Percentiles rank a stretch among this genome's conserved stretches.
phyloP scores from a whole-genome alignment of 2,329 filamentous ascomycete genomes.

The Pseudogymnoascus sp. region DNA sequence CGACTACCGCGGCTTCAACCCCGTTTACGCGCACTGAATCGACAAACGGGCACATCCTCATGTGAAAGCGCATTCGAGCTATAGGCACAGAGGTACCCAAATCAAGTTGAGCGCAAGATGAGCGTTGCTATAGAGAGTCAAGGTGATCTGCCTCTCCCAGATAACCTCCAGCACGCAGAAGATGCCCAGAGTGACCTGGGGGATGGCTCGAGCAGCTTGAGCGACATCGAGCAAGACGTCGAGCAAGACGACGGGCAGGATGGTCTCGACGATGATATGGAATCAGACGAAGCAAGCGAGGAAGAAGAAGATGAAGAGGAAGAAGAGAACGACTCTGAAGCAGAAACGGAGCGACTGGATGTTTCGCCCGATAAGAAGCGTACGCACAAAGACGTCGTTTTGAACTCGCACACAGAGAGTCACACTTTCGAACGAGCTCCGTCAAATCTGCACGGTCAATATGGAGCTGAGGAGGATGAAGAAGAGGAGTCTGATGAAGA shows the following conservation, averaged over 20 bases:
- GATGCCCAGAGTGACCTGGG: conserved; percentile 37
- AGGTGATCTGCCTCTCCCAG: conserved; percentile 23
- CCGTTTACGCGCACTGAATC: conserved; percentile 3
- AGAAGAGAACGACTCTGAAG: conserved; percentile 69
- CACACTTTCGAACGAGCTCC: conserved; percentile 58
- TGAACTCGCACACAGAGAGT: conserved; percentile 47
- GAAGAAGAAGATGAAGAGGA: conserved; percentile 29
- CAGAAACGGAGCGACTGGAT: conserved; percentile 88
- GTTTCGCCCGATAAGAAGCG: conserved; percentile 68
- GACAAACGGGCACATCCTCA: conserved; percentile 3
- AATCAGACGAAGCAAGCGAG: conserved; percentile 32
- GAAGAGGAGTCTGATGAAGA: conserved; percentile 31
- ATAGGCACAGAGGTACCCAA: background rate
- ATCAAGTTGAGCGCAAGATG: conserved; percentile 21
- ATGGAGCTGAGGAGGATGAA: conserved; percentile 34
- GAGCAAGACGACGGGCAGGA: conserved; percentile 66
- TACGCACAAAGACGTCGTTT: conserved; percentile 50
- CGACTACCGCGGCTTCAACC: background rate
- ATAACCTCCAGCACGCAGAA: conserved; percentile 21
- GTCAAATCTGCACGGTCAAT: conserved; percentile 64
- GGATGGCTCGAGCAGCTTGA: conserved; percentile 80
- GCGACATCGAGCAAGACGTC: conserved; percentile 60
- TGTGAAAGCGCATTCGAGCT: conserved; percentile 2
- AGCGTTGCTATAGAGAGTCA: conserved; percentile 24
- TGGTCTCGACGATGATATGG: conserved; percentile 47